Percentiles rank a stretch among this genome's conserved stretches.
These are phyloP conservation scores for Dovyalis caffra DNA, from an alignment of 345 rosid genomes.

Conservation along the genomic window DNA sequence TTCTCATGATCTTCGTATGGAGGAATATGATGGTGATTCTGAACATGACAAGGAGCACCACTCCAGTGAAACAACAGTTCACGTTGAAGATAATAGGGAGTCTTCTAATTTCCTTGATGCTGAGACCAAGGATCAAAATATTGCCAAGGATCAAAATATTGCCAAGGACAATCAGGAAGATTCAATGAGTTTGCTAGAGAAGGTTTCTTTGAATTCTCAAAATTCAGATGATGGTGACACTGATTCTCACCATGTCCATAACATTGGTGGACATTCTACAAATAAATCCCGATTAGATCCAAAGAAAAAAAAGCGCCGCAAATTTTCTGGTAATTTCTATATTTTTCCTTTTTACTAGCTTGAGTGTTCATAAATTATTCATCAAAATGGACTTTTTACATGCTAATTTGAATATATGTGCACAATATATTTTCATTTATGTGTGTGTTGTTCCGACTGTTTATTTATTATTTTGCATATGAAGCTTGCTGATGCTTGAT, in stretches of 20 bases:
- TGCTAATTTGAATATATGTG: background rate
- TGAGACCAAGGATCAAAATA: slow-evolving; percentile 32
- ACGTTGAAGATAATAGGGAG: slow-evolving; percentile 6
- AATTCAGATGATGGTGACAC: slow-evolving; percentile 17
- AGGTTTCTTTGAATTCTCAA: slow-evolving; percentile 29
- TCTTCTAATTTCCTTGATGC: slow-evolving; percentile 22
- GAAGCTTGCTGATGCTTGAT: no score
- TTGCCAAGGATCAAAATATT: slow-evolving; percentile 36
- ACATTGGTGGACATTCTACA: slow-evolving; percentile 37
- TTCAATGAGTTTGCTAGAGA: slow-evolving; percentile 28
- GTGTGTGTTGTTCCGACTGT: background rate
- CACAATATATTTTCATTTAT: background rate
- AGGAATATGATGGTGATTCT: slow-evolving; percentile 45
- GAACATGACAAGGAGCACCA: slow-evolving; percentile 39
- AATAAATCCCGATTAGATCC: slow-evolving; percentile 43
- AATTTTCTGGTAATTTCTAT: slow-evolving; percentile 45
- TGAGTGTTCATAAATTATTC: background rate
- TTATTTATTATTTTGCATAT: no score
- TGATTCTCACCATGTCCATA: slow-evolving; percentile 23
- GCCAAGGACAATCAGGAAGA: slow-evolving; percentile 41
- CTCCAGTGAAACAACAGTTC: background rate
- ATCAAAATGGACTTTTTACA: background rate
- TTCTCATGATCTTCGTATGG: slow-evolving; percentile 44
- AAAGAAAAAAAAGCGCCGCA: slow-evolving; percentile 64
- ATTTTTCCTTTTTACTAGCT: background rate